Evolutionary conservation across 164 flowering plant genomes (phyloP).

Genomic region (Hamamelis virginiana): DNA sequence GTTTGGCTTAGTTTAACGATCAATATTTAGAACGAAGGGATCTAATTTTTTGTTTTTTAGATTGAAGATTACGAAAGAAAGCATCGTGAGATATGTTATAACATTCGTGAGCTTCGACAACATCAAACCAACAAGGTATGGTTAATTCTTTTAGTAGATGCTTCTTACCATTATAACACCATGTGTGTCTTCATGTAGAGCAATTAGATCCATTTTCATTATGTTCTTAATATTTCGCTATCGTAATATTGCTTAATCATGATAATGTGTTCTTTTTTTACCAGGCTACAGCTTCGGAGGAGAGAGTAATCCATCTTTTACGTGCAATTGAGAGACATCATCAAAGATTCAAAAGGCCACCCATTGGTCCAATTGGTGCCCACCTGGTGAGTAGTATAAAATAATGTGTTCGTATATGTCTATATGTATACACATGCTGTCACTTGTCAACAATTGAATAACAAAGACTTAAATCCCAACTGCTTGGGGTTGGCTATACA

Average conservation of each 20-base stretch:
- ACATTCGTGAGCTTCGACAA: constrained; percentile 49
- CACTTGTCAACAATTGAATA: too few relatives aligned
- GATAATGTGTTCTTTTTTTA: constrained; percentile 6
- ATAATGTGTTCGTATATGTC: not conserved
- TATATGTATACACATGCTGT: not conserved
- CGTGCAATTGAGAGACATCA: constrained; percentile 67
- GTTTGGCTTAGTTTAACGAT: not conserved
- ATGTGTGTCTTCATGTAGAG: not conserved
- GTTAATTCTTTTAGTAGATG: not conserved
- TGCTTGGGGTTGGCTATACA: too few relatives aligned
- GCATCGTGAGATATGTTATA: constrained; percentile 30
- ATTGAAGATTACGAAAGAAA: constrained; percentile 46
- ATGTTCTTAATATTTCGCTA: not conserved
- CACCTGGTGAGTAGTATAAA: constrained; percentile 59
- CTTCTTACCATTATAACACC: too few relatives aligned
- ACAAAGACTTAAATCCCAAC: too few relatives aligned
- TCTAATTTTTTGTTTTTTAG: constrained; percentile 35
- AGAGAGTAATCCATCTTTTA: constrained; percentile 63
- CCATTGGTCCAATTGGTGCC: constrained; percentile 96
- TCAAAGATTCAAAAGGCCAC: constrained; percentile 57
- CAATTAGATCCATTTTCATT: too few relatives aligned
- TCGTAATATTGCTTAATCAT: not conserved
- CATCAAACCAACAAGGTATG: constrained; percentile 73
- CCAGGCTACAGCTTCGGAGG: constrained; percentile 98
- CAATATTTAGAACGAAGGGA: not conserved